Percentiles rank a stretch among this genome's conserved stretches.
phyloP scores from a whole-genome alignment of 768 basidiomycete species.

The Termitomyces eurrhizus region DNA sequence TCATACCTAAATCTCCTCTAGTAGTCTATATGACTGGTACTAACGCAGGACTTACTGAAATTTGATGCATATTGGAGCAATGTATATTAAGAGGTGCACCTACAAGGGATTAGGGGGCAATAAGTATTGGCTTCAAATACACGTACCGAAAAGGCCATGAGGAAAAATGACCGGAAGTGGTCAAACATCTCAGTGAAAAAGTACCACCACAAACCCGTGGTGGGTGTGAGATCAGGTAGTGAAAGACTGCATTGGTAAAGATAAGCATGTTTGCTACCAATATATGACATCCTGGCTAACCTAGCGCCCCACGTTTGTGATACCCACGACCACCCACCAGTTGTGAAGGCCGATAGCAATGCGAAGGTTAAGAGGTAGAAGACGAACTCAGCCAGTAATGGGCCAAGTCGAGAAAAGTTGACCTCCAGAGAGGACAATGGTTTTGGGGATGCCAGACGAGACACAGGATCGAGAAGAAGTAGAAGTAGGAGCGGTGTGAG shows the following conservation, averaged over 20 bases:
- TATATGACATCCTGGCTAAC: conserved; percentile 37
- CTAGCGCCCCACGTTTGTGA: conserved; percentile 81
- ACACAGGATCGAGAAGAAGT: conserved; percentile 55
- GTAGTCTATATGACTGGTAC: neutral
- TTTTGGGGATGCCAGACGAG: conserved; percentile 63
- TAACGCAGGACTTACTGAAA: conserved; percentile 56
- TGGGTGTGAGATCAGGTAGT: conserved; percentile 89
- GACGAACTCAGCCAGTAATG: conserved; percentile 46
- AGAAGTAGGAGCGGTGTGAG: conserved; percentile 65
- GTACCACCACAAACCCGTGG: conserved; percentile 97
- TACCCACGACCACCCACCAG: conserved; percentile 67
- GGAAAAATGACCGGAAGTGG: conserved; percentile 93
- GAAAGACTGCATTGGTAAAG: conserved; percentile 48
- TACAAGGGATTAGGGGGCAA: conserved; percentile 21
- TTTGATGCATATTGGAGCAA: conserved; percentile 81
- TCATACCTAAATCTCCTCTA: conserved; percentile 56
- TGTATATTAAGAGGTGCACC: conserved; percentile 82
- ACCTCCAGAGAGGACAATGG: conserved; percentile 28
- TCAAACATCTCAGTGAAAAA: conserved; percentile 99
- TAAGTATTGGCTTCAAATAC: neutral
- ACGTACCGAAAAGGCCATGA: conserved; percentile 88
- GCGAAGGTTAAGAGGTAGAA: conserved; percentile 47
- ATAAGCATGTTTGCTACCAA: conserved; percentile 1
- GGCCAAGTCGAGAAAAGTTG: conserved; percentile 25
- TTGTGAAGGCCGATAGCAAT: conserved; percentile 48